phyloP scores from a whole-genome alignment of 1,284 basidiomycete species.

The Cutaneotrichosporon spelunceum region DNA sequence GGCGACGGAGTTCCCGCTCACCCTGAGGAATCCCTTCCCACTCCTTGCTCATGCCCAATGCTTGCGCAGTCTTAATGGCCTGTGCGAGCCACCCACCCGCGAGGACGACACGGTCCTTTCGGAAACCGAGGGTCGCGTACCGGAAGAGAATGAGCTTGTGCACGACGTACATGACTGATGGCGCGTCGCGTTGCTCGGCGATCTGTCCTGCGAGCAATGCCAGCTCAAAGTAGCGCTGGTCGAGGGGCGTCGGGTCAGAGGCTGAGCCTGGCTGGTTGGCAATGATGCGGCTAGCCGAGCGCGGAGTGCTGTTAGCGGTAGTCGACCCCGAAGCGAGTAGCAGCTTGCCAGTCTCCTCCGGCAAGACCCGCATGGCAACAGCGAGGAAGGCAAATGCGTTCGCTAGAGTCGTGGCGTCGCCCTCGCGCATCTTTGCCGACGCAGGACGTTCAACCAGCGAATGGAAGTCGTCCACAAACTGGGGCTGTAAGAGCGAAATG shows the following conservation, averaged over 20 bases:
- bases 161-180: conserved; percentile 45
- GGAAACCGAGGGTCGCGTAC: conserved; percentile 35
- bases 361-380: conserved; percentile 37
- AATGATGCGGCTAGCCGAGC: conserved; percentile 25
- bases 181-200: conserved; percentile 40
- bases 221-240: conserved; percentile 47
- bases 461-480: conserved; percentile 39
- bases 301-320: conserved; percentile 18
- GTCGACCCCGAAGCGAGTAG: conserved; percentile 34
- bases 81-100: conserved; percentile 42
- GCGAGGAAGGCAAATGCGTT: conserved; percentile 43
- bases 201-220: conserved; percentile 37
- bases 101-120: conserved; percentile 29
- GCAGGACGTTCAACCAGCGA: conserved; percentile 33
- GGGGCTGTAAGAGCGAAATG: conserved; percentile 42
- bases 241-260: conserved; percentile 39
- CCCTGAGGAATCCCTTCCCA: conserved; percentile 43
- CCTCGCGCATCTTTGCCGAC: conserved; percentile 27
- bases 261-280: conserved; percentile 22
- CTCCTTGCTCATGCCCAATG: conserved; percentile 44
- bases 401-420: conserved; percentile 47
- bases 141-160: conserved; percentile 44
- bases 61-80: conserved; percentile 45
- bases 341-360: conserved; percentile 43
- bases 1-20: conserved; percentile 43